These are phyloP conservation scores for Globisporangium viniferum DNA, from an alignment of 352 stramenopile genomes.

Conservation along the genomic window DNA sequence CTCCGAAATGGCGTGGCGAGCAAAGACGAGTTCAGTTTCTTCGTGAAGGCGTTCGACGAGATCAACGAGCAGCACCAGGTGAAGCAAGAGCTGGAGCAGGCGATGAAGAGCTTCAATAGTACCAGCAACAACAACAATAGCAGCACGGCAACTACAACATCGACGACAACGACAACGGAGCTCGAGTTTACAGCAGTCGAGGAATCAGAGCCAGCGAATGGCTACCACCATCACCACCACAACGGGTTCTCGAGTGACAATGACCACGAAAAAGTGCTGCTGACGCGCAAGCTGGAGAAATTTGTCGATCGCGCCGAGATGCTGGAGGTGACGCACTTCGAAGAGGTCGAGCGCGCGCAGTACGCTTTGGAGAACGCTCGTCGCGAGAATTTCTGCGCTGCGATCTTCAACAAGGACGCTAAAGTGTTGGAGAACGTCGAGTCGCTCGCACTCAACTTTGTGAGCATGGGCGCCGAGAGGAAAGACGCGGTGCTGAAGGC, in stretches of 20 bases:
- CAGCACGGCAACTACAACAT: slow-evolving; percentile 17
- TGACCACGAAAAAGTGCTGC: slow-evolving; percentile 20
- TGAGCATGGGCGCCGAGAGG: slow-evolving; percentile 55
- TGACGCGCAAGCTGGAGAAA: slow-evolving; percentile 51
- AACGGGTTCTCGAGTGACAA: not conserved
- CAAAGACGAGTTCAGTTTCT: slow-evolving; percentile 69
- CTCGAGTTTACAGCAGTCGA: not conserved
- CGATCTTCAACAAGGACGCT: slow-evolving; percentile 52
- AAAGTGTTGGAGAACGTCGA: slow-evolving; percentile 65
- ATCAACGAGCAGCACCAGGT: slow-evolving; percentile 52
- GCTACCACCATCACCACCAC: not conserved
- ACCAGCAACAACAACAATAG: slow-evolving; percentile 13
- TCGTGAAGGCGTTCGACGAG: slow-evolving; percentile 68
- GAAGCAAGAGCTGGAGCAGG: slow-evolving; percentile 40
- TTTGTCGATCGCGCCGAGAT: slow-evolving; percentile 65
- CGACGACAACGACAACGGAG: slow-evolving; percentile 20
- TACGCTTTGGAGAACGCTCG: slow-evolving; percentile 63
- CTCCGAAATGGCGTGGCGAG: not conserved
- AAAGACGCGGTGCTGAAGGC: slow-evolving; percentile 71
- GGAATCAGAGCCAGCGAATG: not conserved
- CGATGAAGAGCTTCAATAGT: slow-evolving; percentile 37
- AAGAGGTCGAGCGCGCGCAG: slow-evolving; percentile 70
- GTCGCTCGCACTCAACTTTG: slow-evolving; percentile 56
- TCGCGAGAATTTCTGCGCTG: slow-evolving; percentile 58
- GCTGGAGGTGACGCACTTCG: slow-evolving; percentile 66